These are phyloP conservation scores for Phaffia australis DNA, from an alignment of 768 basidiomycete species.

Conservation along the genomic window DNA sequence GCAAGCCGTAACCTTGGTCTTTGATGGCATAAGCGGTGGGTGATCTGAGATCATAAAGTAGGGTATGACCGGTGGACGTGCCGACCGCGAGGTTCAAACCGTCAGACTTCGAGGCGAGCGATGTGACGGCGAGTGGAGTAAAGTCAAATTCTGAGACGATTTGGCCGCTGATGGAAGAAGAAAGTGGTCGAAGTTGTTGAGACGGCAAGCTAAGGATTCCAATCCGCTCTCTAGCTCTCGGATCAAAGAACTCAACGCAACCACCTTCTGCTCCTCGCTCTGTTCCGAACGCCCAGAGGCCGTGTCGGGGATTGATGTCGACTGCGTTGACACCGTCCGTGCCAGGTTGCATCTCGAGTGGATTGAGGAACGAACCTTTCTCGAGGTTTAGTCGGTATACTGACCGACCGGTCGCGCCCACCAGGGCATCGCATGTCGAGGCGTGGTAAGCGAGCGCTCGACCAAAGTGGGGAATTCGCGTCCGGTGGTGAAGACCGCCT, in stretches of 20 bases:
- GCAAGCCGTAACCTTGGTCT: slow-evolving; percentile 92
- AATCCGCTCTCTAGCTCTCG: slow-evolving; percentile 63
- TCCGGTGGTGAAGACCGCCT: slow-evolving; percentile 79
- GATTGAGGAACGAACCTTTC: slow-evolving; percentile 82
- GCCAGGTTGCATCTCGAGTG: slow-evolving; percentile 37
- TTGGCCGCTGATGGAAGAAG: background rate
- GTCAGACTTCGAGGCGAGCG: slow-evolving; percentile 71
- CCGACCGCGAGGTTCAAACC: slow-evolving; percentile 90
- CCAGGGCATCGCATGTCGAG: slow-evolving; percentile 79
- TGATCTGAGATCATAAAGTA: slow-evolving; percentile 87
- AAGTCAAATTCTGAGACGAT: slow-evolving; percentile 22
- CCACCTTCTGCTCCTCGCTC: slow-evolving; percentile 53
- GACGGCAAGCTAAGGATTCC: slow-evolving; percentile 56
- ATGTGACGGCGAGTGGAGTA: slow-evolving; percentile 55
- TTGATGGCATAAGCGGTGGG: slow-evolving; percentile 73
- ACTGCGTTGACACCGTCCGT: slow-evolving; percentile 68
- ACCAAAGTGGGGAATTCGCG: slow-evolving; percentile 88
- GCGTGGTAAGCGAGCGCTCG: slow-evolving; percentile 86
- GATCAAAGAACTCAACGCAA: slow-evolving; percentile 93
- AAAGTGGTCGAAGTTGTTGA: slow-evolving; percentile 18
- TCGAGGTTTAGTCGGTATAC: slow-evolving; percentile 90
- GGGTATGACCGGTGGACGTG: slow-evolving; percentile 85
- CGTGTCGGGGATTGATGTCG: slow-evolving; percentile 87
- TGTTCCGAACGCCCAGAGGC: slow-evolving; percentile 75
- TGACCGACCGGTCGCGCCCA: slow-evolving; percentile 74